A percentile compares a stretch with the other conserved stretches of the same genome.
These are phyloP conservation scores for Tagetes patula DNA, from an alignment of 129 eudicot species.

Conservation along the genomic window DNA sequence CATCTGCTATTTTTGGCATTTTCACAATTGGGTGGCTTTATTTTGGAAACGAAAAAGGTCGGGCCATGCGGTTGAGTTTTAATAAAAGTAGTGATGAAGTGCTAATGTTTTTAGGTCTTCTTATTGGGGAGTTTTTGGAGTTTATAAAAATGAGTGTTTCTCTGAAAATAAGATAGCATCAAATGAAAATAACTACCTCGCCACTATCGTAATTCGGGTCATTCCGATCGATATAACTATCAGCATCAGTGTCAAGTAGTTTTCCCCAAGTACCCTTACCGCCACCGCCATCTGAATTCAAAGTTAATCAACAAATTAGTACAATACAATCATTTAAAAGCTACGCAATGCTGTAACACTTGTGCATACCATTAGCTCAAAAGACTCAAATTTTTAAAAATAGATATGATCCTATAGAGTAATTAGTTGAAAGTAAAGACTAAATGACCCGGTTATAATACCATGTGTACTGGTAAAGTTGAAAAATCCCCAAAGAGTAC, in stretches of 20 bases:
- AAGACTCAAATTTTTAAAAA: not conserved
- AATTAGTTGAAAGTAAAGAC: not conserved
- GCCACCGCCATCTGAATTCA: conserved; percentile 84
- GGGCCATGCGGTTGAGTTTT: too few species aligned
- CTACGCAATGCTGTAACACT: not conserved
- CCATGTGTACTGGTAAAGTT: too few species aligned
- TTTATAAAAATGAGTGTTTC: too few species aligned
- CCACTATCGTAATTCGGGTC: conserved; percentile 98
- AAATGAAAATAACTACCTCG: conserved; percentile 49
- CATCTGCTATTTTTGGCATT: too few species aligned
- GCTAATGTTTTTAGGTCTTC: too few species aligned
- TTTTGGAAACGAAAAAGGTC: too few species aligned
- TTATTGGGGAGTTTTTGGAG: too few species aligned
- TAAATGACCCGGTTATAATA: not conserved
- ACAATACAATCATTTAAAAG: conserved; percentile 10
- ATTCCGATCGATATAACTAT: conserved; percentile 65
- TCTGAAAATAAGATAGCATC: not conserved
- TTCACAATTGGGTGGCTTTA: too few species aligned
- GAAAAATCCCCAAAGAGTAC: too few species aligned
- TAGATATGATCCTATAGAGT: not conserved
- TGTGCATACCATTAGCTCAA: conserved; percentile 7
- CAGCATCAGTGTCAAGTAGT: conserved; percentile 80
- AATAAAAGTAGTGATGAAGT: too few species aligned
- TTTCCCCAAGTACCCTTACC: conserved; percentile 99
- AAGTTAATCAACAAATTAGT: not conserved